These are phyloP conservation scores for Coccomyxa subellipsoidea DNA, from an alignment of 163 green algal species.

Conservation along the genomic window DNA sequence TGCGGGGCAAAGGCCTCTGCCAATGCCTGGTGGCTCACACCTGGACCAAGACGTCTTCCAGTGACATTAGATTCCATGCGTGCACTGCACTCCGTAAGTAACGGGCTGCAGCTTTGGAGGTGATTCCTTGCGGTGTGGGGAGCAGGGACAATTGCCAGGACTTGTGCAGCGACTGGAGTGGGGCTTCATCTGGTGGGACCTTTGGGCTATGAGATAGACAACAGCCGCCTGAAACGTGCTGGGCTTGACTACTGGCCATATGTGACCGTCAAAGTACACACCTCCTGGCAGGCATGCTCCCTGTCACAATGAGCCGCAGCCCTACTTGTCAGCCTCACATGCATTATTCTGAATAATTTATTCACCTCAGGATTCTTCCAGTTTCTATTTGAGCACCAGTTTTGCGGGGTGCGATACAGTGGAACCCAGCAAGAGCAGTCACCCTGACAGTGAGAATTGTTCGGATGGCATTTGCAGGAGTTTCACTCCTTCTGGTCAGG, in stretches of 20 bases:
- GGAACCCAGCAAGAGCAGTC: too few relatives aligned
- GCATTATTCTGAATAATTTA: too few relatives aligned
- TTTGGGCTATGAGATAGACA: constrained; percentile 82
- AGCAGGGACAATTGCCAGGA: constrained; percentile 80
- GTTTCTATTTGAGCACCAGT: too few relatives aligned
- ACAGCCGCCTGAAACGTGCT: constrained; percentile 69
- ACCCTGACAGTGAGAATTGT: background rate
- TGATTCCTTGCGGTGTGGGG: constrained; percentile 63
- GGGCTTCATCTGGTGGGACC: constrained; percentile 84
- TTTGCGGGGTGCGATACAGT: too few relatives aligned
- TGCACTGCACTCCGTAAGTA: background rate
- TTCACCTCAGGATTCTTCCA: too few relatives aligned
- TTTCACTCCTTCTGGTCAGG: constrained; percentile 61
- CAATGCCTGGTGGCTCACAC: background rate
- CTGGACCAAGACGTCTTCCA: background rate
- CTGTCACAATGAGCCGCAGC: background rate
- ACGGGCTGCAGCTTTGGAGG: constrained; percentile 30
- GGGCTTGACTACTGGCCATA: constrained; percentile 93
- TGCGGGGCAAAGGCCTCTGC: background rate
- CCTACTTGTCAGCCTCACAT: too few relatives aligned
- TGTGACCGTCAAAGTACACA: constrained; percentile 75
- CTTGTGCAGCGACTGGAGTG: constrained; percentile 77
- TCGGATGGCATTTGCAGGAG: constrained; percentile 17
- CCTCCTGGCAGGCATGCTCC: constrained; percentile 40
- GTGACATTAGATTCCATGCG: background rate